phyloP scores from a whole-genome alignment of 2,329 filamentous ascomycete species.

The Pseudopyrenochaeta lycopersici region DNA sequence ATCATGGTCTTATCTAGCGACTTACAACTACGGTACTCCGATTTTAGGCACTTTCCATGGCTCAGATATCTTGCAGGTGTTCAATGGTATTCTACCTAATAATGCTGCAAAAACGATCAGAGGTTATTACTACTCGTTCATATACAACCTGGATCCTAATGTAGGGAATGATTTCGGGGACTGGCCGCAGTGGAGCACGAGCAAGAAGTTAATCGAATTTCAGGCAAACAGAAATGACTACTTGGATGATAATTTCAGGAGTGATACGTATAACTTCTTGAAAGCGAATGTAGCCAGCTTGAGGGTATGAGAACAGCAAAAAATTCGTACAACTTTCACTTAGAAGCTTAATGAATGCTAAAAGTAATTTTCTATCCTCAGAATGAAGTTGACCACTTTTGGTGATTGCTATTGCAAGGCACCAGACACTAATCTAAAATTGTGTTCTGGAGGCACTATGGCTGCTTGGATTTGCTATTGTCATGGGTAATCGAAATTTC shows the following conservation, averaged over 20 bases:
- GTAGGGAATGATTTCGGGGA: constrained; percentile 53
- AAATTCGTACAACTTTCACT: neutral
- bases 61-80: constrained; percentile 74
- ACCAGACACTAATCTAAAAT: too few relatives aligned
- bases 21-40: constrained; percentile 75
- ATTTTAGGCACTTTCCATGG: constrained; percentile 80
- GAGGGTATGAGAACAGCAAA: constrained; percentile 12
- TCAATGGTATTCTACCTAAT: constrained; percentile 70
- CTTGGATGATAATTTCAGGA: constrained; percentile 60
- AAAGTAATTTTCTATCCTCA: too few relatives aligned
- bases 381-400: too few relatives aligned
- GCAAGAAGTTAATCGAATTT: constrained; percentile 62
- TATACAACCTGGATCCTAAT: constrained; percentile 77
- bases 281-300: constrained; percentile 30
- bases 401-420: too few relatives aligned
- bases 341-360: neutral
- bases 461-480: too few relatives aligned
- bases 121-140: constrained; percentile 76
- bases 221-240: constrained; percentile 48
- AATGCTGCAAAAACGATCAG: constrained; percentile 68
- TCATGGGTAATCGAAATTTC: too few relatives aligned
- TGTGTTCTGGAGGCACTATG: too few relatives aligned
- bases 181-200: constrained; percentile 65
- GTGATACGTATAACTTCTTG: constrained; percentile 55
- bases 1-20: constrained; percentile 77